Conservation (phyloP, 2,329 filamentous ascomycete species). For the Fragosphaeria purpurea region DNA sequence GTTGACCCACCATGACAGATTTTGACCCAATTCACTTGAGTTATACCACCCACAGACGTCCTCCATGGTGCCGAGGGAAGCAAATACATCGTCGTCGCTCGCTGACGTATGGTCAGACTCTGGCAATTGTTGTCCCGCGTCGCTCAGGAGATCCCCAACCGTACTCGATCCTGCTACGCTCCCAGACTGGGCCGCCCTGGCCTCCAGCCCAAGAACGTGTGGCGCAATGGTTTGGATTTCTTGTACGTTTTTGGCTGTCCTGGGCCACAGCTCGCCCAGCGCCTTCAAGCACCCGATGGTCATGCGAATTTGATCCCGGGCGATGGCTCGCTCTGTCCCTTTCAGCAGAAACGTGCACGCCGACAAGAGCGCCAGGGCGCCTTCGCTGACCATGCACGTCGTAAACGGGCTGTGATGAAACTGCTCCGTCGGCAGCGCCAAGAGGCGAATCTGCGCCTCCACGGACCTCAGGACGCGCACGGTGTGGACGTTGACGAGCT, state of each 20-base stretch:
- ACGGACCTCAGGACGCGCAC: slow-evolving; percentile 26
- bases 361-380: slow-evolving; percentile 25
- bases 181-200: background rate
- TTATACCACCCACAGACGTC: too few relatives aligned
- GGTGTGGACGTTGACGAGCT: slow-evolving; percentile 28
- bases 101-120: background rate
- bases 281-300: slow-evolving; percentile 29
- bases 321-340: slow-evolving; percentile 22
- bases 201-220: slow-evolving; percentile 16
- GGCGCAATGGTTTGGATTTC: slow-evolving; percentile 31
- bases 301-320: slow-evolving; percentile 31
- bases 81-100: background rate
- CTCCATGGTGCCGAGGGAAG: background rate
- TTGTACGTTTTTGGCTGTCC: slow-evolving; percentile 24
- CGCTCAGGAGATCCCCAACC: background rate
- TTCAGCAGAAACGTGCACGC: slow-evolving; percentile 27
- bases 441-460: slow-evolving; percentile 27
- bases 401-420: slow-evolving; percentile 29
- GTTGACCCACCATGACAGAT: background rate
- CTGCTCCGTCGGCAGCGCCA: slow-evolving; percentile 24
- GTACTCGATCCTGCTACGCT: background rate
- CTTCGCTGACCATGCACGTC: slow-evolving; percentile 31
- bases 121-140: background rate
- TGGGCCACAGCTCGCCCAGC: slow-evolving; percentile 27
- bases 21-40: background rate